Evolutionary conservation across 441 rosid species (phyloP), one percentile per base, ranked within the genome.

Genomic region (Flueggea neowawraea): DNA sequence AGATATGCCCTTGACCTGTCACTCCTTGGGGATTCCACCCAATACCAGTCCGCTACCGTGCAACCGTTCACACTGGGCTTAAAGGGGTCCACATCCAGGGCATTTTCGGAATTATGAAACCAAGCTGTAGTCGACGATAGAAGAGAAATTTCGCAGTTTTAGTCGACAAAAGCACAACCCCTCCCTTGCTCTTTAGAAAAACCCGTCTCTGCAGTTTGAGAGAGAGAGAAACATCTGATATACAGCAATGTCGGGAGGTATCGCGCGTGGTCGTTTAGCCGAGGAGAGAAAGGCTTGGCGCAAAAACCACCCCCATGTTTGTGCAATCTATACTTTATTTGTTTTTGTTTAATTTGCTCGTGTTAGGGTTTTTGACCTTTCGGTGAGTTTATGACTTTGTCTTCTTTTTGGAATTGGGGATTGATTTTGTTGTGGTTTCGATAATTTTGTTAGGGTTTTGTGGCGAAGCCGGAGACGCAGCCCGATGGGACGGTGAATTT

Each of bases 221-320:
- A 36, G 9, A 36, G 41, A 36, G 41, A 36, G 28, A 36, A 8
- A 36, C 41, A 8, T 1, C 7, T 36, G 41, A 36, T 0, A 36
- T 8, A 36, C 41, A 22, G 28, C 28, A 49, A 92, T 92, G 98
- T 84, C 98, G 11, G 82, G 88, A 53, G 97, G 98, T 51, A 87
- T 94, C 54, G 97, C 98, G 63, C 92, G 98, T 63, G 98, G 98
- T 61, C 91, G 98, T 66, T 86, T 94, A 16, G 69, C 96, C 0
- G 98, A 89, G 79, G 98, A 94, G 79, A 78, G 98, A 31, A 94
- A 90, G 73, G 72, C 98, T 22, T 94, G 98, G 98, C 86, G 98
- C 59, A 94, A 82, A 81, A 94, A 90, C 58, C 98, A 94, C 67
- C 99, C 99, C 41, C 98, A 93, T 69, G 98, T 93, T 51, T 63